phyloP scores from a whole-genome alignment of 805 yeast genomes.

The Starmerella stellata region DNA sequence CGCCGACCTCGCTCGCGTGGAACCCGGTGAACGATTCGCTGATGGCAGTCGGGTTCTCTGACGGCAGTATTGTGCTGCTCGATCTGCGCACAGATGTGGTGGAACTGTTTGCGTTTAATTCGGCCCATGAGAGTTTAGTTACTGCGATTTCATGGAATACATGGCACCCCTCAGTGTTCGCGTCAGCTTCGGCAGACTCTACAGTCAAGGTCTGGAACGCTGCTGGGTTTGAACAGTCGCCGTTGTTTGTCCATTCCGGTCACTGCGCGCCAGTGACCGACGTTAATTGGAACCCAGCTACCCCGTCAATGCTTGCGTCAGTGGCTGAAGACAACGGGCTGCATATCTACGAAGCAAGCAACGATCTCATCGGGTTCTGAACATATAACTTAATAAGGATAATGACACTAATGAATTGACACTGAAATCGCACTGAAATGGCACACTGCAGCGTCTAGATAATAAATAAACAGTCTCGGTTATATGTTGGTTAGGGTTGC shows the following conservation, averaged over 20 bases:
- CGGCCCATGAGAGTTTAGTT: slow-evolving; percentile 35
- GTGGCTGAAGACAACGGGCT: slow-evolving; percentile 72
- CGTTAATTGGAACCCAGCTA: slow-evolving; percentile 61
- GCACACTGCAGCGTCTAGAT: too few species aligned
- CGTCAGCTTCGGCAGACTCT: slow-evolving; percentile 49
- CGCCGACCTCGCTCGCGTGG: slow-evolving; percentile 41
- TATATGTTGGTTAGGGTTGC: too few species aligned
- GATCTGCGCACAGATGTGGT: slow-evolving; percentile 37
- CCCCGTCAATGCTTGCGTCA: slow-evolving; percentile 51
- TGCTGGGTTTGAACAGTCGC: slow-evolving; percentile 8
- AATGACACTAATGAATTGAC: neutral
- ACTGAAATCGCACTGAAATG: too few species aligned
- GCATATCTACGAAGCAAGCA: slow-evolving; percentile 65
- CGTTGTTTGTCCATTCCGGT: slow-evolving; percentile 58
- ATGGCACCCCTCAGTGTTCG: slow-evolving; percentile 33
- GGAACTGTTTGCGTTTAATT: slow-evolving; percentile 15
- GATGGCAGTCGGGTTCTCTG: slow-evolving; percentile 49
- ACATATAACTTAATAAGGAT: neutral
- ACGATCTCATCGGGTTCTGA: slow-evolving; percentile 6
- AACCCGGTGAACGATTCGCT: slow-evolving; percentile 39
- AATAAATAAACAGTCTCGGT: too few species aligned
- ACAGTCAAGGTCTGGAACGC: slow-evolving; percentile 23
- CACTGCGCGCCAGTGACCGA: slow-evolving; percentile 80
- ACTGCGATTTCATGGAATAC: slow-evolving; percentile 65
- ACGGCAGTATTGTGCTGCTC: slow-evolving; percentile 41